Conservation (phyloP, 2,329 filamentous ascomycete genomes). For the Helminthosporium solani region DNA sequence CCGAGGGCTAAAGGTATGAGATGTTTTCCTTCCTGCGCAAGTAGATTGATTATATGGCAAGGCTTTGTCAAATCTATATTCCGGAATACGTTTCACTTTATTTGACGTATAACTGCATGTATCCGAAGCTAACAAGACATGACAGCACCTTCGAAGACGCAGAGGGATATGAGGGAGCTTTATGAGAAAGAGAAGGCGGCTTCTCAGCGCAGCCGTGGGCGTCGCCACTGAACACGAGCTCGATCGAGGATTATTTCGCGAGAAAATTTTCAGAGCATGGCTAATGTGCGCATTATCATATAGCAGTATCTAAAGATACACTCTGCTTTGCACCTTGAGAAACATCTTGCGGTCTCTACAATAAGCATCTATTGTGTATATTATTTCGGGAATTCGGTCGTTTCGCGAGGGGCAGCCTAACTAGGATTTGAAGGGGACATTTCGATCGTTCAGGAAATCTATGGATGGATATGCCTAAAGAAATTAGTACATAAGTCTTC, state of each 20-base stretch:
- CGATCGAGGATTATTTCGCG: background rate
- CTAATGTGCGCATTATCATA: too few species aligned
- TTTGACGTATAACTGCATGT: too few species aligned
- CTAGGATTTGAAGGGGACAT: background rate
- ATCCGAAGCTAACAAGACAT: too few species aligned
- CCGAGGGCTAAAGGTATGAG: background rate
- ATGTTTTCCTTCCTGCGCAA: background rate
- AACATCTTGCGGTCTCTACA: background rate
- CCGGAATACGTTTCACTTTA: too few species aligned
- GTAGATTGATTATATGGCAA: too few species aligned
- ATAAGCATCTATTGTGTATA: background rate
- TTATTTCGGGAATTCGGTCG: background rate
- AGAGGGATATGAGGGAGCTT: background rate
- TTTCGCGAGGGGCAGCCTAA: background rate
- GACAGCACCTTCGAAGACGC: too few species aligned
- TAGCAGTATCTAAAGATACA: background rate
- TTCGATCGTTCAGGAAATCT: background rate
- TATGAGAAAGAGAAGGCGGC: background rate
- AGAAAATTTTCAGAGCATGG: background rate
- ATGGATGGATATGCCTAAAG: background rate
- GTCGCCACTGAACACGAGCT: background rate
- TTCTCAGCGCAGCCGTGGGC: background rate
- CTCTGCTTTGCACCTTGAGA: background rate
- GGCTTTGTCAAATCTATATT: too few species aligned
- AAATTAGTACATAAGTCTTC: background rate